Evolutionary conservation across 2,329 filamentous ascomycete genomes (phyloP), one percentile per base, ranked within the genome.

Genomic region (Parastagonospora nodorum): DNA sequence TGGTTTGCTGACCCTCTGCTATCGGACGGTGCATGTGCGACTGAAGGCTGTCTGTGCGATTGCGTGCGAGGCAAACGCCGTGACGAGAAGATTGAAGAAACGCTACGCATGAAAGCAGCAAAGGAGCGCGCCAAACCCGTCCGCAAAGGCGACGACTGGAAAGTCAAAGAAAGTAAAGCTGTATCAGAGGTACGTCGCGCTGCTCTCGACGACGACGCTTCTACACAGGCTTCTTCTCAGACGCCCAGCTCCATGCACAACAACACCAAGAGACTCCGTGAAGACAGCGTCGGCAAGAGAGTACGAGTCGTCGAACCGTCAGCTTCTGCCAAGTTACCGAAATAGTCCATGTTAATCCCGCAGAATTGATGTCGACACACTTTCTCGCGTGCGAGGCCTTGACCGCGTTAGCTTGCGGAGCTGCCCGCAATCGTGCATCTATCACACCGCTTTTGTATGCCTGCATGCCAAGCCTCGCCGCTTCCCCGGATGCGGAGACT

Each of bases 21-120:
- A 29, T 74, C 77, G 32, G 78, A 81, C 55, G 84, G 83, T 12
- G 78, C 77, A 28, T 87, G 84, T 71, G 79, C 83, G 2, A 84
- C 80, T 7, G 77, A 79, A 41, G 84, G 82, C 14, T 87, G 84
- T 66, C 71, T 80, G 45, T 85, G 84, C 60, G 82, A 85, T 61
- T 87, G 84, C 57, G 79, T 79, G 2, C 76, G 78, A 2, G 82
- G 82, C 10, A 74, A 74, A 4, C 58, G 69, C 19, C 66, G 74
- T 8, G 65, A 72, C 33, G 62, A 66, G 14, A 72, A 69, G 48
- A 51, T 73, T 7, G 49, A 64, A 31, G 67, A 73, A 16, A 30
- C 64, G 19, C 53, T 66, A 12, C 56, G 58, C 32, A 61, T 61
- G 48, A 69, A 72, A 48, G 66, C 64, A 46, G 66, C 71, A 48